Conservation (phyloP, 129 eudicot genomes). For the Daucus carota region DNA sequence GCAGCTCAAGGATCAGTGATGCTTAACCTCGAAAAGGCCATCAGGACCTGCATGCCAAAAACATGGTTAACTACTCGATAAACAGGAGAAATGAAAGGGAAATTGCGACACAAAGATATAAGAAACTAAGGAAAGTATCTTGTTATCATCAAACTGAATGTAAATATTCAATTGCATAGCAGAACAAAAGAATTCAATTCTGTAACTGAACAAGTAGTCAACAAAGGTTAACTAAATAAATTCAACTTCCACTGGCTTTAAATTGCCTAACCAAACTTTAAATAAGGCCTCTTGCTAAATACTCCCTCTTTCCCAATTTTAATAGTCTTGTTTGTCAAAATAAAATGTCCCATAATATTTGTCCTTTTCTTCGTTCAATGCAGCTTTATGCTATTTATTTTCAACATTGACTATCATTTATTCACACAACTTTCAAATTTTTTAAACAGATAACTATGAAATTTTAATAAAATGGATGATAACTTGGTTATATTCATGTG, state of each 20-base stretch:
- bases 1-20: slow-evolving; percentile 36
- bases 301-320: too few species aligned
- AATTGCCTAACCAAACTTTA: background rate
- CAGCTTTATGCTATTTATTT: too few species aligned
- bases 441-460: too few species aligned
- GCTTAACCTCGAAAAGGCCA: slow-evolving; percentile 66
- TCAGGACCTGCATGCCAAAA: slow-evolving; percentile 25
- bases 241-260: background rate
- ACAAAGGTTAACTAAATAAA: background rate
- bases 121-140: background rate
- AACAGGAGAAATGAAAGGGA: background rate
- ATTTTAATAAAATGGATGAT: too few species aligned
- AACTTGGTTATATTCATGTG: too few species aligned
- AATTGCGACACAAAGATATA: background rate
- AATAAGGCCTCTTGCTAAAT: too few species aligned
- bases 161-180: background rate
- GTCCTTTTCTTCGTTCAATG: too few species aligned
- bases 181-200: background rate
- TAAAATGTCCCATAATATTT: too few species aligned
- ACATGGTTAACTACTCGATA: background rate
- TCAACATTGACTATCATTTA: too few species aligned
- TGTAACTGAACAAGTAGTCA: background rate
- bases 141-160: background rate
- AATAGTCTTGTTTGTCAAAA: too few species aligned
- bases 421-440: too few species aligned